Percentiles rank a stretch among this genome's conserved stretches.
These are phyloP conservation scores for Ceratobasidium sp. DNA, from an alignment of 1,284 basidiomycete genomes.

Conservation along the genomic window DNA sequence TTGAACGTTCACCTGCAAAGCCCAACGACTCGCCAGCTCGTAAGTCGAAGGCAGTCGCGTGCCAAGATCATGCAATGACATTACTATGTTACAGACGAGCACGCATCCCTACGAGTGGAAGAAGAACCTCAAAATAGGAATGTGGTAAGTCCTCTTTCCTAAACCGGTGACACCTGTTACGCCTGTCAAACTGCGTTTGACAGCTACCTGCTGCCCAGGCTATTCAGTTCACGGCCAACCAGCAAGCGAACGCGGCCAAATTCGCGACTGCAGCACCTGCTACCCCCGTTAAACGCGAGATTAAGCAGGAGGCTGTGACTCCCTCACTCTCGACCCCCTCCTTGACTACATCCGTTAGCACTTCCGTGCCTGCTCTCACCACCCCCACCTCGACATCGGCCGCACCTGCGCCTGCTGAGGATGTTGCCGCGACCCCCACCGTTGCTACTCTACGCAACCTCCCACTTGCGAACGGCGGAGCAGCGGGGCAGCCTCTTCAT, in stretches of 20 bases:
- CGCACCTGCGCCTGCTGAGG: neutral
- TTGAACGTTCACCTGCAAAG: slow-evolving; percentile 95
- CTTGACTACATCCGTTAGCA: too few species aligned
- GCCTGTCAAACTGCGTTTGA: too few species aligned
- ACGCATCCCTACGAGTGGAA: slow-evolving; percentile 99
- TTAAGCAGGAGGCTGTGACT: too few species aligned
- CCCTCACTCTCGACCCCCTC: too few species aligned
- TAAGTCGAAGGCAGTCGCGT: slow-evolving; percentile 48
- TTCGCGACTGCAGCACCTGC: too few species aligned
- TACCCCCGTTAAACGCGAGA: too few species aligned
- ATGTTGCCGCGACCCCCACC: slow-evolving; percentile 18
- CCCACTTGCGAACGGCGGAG: neutral
- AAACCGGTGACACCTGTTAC: too few species aligned
- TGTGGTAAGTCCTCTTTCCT: too few species aligned
- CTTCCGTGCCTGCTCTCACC: slow-evolving; percentile 29
- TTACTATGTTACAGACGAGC: slow-evolving; percentile 75
- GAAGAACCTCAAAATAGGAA: slow-evolving; percentile 99
- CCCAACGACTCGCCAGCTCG: slow-evolving; percentile 91
- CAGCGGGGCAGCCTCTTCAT: slow-evolving; percentile 33
- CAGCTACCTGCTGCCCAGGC: too few species aligned
- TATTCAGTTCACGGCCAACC: too few species aligned
- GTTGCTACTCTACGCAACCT: slow-evolving; percentile 41
- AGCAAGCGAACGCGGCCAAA: too few species aligned
- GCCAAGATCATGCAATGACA: too few species aligned
- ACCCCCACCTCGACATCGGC: slow-evolving; percentile 30